Conservation (phyloP, 164 flowering plant species). For the Buxus sempervirens region DNA sequence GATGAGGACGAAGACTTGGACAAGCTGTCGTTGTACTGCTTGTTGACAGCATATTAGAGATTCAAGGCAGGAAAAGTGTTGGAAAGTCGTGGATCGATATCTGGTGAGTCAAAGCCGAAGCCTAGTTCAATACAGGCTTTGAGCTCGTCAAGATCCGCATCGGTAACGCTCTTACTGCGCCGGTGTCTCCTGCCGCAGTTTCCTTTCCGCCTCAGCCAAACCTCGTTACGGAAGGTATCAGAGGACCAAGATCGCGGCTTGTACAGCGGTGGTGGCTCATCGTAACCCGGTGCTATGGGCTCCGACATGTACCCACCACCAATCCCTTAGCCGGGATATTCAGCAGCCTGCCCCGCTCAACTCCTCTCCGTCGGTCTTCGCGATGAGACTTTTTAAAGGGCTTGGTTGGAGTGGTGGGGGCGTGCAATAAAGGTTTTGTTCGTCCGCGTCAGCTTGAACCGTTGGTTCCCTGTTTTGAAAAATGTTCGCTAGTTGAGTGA, state of each 20-base stretch:
- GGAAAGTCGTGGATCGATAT: slow-evolving; percentile 41
- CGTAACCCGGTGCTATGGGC: not conserved
- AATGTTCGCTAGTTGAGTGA: no score
- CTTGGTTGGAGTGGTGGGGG: not conserved
- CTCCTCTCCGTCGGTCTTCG: not conserved
- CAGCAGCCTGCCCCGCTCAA: no score
- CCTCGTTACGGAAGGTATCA: slow-evolving; percentile 40
- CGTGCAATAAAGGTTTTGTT: slow-evolving; percentile 18
- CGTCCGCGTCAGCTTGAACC: slow-evolving; percentile 35
- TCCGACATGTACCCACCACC: slow-evolving; percentile 11
- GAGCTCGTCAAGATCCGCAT: slow-evolving; percentile 80
- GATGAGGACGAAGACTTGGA: slow-evolving; percentile 29
- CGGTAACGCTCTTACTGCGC: slow-evolving; percentile 62
- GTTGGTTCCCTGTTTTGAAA: not conserved
- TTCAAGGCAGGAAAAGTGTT: slow-evolving; percentile 70
- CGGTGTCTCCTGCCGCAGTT: slow-evolving; percentile 6
- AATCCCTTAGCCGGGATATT: slow-evolving; percentile 1
- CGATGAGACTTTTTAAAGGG: not conserved
- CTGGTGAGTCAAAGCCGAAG: slow-evolving; percentile 60
- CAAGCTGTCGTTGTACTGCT: slow-evolving; percentile 40
- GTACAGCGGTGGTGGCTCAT: slow-evolving; percentile 21
- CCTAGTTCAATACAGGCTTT: slow-evolving; percentile 80
- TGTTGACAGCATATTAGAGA: slow-evolving; percentile 61
- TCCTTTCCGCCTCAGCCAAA: slow-evolving; percentile 55
- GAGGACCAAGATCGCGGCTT: slow-evolving; percentile 75